phyloP scores from a whole-genome alignment of 176 grass and related monocot species.

The Tillandsia fasciculata region DNA sequence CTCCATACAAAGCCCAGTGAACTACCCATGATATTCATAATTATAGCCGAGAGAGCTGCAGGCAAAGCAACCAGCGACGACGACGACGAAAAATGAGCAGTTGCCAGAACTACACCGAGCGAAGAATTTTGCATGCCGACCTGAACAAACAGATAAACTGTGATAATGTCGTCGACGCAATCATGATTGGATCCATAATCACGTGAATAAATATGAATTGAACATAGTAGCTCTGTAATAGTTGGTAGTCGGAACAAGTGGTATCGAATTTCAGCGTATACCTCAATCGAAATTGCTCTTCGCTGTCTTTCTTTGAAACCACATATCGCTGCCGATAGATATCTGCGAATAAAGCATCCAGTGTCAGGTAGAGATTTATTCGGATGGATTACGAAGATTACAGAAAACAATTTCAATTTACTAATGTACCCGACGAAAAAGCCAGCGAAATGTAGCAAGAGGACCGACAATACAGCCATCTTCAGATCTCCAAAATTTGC shows the following conservation, averaged over 20 bases:
- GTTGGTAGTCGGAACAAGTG: too few species aligned
- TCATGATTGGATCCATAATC: too few species aligned
- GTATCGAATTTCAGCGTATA: conserved; percentile 19
- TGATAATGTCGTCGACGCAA: too few species aligned
- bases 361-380: not conserved
- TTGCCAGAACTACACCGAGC: conserved; percentile 62
- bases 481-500: conserved; percentile 21
- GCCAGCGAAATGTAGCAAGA: conserved; percentile 61
- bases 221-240: too few species aligned
- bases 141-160: conserved; percentile 32
- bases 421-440: conserved; percentile 51
- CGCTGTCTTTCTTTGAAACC: conserved; percentile 66
- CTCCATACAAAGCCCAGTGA: conserved; percentile 56
- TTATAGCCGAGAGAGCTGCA: conserved; percentile 62
- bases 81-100: conserved; percentile 70
- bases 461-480: conserved; percentile 41
- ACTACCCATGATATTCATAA: conserved; percentile 92
- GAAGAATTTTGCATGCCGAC: conserved; percentile 87
- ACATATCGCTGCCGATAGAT: conserved; percentile 44
- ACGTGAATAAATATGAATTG: too few species aligned
- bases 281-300: conserved; percentile 82
- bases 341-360: conserved; percentile 29
- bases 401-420: too few species aligned
- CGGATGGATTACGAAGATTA: too few species aligned
- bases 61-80: conserved; percentile 59